Conservation (phyloP, 306 rosid species). For the Mimosa bimucronata region DNA sequence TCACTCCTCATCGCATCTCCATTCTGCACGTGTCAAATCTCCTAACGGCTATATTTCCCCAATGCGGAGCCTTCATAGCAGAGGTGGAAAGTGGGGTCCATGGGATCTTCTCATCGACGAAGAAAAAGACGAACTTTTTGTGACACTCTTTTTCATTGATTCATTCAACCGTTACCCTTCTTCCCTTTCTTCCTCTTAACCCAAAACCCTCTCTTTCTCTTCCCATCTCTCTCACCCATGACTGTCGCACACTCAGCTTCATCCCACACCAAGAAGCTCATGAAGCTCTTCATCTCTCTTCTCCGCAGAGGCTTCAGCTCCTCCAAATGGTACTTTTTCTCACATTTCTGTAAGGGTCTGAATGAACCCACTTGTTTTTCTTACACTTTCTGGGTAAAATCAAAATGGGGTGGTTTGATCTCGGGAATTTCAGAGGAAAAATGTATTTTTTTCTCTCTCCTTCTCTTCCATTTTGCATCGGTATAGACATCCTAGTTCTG, state of each 20-base stretch:
- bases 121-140: neutral
- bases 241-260: constrained; percentile 61
- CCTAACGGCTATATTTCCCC: constrained; percentile 43
- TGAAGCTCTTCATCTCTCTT: constrained; percentile 67
- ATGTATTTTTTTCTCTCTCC: neutral
- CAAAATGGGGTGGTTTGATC: neutral
- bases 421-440: neutral
- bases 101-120: constrained; percentile 22
- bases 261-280: constrained; percentile 58
- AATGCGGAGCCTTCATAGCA: neutral
- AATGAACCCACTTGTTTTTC: neutral
- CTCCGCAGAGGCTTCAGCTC: constrained; percentile 80
- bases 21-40: constrained; percentile 29
- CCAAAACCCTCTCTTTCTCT: constrained; percentile 1
- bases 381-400: constrained; percentile 4
- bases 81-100: constrained; percentile 24
- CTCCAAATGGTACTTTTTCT: constrained; percentile 73
- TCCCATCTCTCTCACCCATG: constrained; percentile 47
- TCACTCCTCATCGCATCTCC: neutral
- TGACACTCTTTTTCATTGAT: constrained; percentile 9
- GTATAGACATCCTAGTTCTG: neutral
- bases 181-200: constrained; percentile 3
- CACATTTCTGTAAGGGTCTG: neutral
- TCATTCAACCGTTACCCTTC: constrained; percentile 39
- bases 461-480: neutral